Percentiles rank a stretch among this genome's conserved stretches.
Conservation (phyloP, 345 rosid genomes). For the Heritiera fomes region DNA sequence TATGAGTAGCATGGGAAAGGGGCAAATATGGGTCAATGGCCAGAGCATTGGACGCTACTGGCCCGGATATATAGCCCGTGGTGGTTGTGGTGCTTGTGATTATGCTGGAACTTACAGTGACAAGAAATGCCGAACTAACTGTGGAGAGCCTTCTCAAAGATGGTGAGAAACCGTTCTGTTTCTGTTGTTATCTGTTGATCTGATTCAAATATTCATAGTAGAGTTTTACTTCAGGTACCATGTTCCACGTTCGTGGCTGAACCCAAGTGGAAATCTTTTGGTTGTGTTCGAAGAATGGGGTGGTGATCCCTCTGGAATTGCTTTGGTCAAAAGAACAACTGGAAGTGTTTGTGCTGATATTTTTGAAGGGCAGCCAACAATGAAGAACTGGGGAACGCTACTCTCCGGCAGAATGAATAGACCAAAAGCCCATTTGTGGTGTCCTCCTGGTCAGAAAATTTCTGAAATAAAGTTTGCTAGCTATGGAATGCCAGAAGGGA, state of each 20-base stretch:
- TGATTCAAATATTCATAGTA: neutral
- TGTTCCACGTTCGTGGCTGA: constrained; percentile 84
- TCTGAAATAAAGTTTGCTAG: constrained; percentile 65
- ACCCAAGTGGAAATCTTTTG: constrained; percentile 59
- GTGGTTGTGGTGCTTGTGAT: constrained; percentile 67
- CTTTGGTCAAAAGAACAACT: constrained; percentile 63
- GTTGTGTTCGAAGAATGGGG: constrained; percentile 91
- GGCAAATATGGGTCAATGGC: constrained; percentile 89
- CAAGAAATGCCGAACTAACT: constrained; percentile 55
- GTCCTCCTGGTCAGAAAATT: constrained; percentile 62
- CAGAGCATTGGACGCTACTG: constrained; percentile 85
- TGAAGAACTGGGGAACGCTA: constrained; percentile 36
- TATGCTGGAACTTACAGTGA: constrained; percentile 60
- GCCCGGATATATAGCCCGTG: constrained; percentile 69
- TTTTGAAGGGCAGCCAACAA: constrained; percentile 49
- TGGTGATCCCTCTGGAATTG: constrained; percentile 74
- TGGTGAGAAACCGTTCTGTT: constrained; percentile 41
- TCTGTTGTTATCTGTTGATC: neutral
- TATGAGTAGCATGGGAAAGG: constrained; percentile 81
- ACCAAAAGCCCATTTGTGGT: constrained; percentile 49
- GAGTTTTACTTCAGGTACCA: constrained; percentile 63
- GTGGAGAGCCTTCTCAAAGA: constrained; percentile 86
- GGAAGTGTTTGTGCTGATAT: constrained; percentile 46
- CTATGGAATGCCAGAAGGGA: constrained; percentile 61
- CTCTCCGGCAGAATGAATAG: constrained; percentile 18